Percentiles rank a stretch among this genome's conserved stretches.
phyloP scores from a whole-genome alignment of 306 rosid species.

The Prunus kanzakura region DNA sequence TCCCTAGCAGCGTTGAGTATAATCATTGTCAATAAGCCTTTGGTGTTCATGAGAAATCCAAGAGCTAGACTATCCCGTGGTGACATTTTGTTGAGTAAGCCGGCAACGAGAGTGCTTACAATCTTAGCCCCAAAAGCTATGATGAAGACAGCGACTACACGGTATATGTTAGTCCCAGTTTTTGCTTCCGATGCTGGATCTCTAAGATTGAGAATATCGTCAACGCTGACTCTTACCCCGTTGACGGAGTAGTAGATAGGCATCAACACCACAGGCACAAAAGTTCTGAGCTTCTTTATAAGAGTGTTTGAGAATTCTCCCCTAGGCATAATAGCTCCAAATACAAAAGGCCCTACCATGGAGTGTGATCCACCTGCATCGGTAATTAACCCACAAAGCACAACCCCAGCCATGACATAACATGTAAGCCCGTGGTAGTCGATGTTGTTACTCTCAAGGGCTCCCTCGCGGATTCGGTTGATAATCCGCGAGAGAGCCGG shows the following conservation, averaged over 20 bases:
- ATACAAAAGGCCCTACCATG: slow-evolving; percentile 31
- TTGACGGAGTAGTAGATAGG: slow-evolving; percentile 24
- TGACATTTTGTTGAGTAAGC: slow-evolving; percentile 26
- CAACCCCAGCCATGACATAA: slow-evolving; percentile 19
- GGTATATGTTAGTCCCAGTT: background rate
- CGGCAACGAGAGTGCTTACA: slow-evolving; percentile 19
- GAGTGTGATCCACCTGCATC: slow-evolving; percentile 44
- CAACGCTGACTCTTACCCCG: slow-evolving; percentile 16
- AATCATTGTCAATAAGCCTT: slow-evolving; percentile 31
- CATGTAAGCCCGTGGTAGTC: slow-evolving; percentile 25
- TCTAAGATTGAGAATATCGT: background rate
- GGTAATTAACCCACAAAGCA: slow-evolving; percentile 22
- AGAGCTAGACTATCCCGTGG: slow-evolving; percentile 25
- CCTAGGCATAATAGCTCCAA: slow-evolving; percentile 40
- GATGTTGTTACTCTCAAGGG: slow-evolving; percentile 5
- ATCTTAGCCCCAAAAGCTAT: slow-evolving; percentile 21
- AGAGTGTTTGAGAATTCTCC: slow-evolving; percentile 28
- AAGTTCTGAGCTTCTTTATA: slow-evolving; percentile 24
- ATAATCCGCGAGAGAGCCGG: slow-evolving; percentile 33
- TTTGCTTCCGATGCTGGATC: background rate
- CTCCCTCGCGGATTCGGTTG: background rate
- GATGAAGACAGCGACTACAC: background rate
- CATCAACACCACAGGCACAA: slow-evolving; percentile 28
- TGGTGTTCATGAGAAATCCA: slow-evolving; percentile 40
- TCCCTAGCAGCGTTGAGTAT: slow-evolving; percentile 26